phyloP scores from a whole-genome alignment of 106 monocot species.

The Iris macrosiphon region DNA sequence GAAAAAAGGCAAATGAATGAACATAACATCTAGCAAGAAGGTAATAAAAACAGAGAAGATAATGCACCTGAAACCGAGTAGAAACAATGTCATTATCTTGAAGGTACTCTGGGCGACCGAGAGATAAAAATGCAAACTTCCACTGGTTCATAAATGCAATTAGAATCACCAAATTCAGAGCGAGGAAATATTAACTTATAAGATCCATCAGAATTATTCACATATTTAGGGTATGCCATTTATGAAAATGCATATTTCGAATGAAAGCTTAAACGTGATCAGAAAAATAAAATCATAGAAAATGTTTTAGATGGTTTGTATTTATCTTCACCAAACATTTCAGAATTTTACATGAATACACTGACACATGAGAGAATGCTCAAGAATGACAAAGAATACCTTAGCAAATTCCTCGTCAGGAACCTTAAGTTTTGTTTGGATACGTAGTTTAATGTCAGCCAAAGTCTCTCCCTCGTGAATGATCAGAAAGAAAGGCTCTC shows the following conservation, averaged over 20 bases:
- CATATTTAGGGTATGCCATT: no score
- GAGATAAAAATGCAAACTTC: slow-evolving; percentile 91
- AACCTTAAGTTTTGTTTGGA: slow-evolving; percentile 92
- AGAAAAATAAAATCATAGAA: no score
- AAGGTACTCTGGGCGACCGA: slow-evolving; percentile 91
- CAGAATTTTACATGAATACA: no score
- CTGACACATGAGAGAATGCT: not conserved
- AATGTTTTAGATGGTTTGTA: no score
- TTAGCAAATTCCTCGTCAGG: slow-evolving; percentile 94
- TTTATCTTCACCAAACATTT: no score
- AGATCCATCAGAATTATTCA: no score
- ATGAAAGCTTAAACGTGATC: no score
- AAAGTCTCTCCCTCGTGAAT: slow-evolving; percentile 91
- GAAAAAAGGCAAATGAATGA: not conserved
- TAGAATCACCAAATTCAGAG: no score
- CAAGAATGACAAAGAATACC: slow-evolving; percentile 28
- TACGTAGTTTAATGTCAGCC: slow-evolving; percentile 69
- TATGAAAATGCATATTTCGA: no score
- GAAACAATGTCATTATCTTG: slow-evolving; percentile 77
- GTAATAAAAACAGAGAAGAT: not conserved
- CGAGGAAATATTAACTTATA: no score
- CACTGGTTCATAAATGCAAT: slow-evolving; percentile 36
- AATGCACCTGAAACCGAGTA: slow-evolving; percentile 64
- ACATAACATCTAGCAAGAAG: not conserved
- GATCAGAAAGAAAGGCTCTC: slow-evolving; percentile 93